phyloP scores from a whole-genome alignment of 2,329 filamentous ascomycete species.

The Tolypocladium ophioglossoides region DNA sequence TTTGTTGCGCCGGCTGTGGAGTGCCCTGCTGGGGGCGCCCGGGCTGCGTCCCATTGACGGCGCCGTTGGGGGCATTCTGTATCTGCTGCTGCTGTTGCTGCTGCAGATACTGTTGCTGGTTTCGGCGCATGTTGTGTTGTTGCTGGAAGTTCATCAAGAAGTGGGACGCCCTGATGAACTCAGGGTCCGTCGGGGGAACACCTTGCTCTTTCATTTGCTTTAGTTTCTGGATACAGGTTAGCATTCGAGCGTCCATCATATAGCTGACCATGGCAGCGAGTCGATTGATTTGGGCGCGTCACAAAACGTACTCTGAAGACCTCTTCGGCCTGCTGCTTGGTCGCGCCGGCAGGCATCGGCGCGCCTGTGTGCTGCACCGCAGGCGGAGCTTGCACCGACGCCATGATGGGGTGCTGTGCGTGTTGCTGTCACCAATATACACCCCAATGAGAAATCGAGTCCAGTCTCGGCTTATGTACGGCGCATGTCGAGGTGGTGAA shows the following conservation, averaged over 20 bases:
- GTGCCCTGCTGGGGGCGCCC: slow-evolving; percentile 27
- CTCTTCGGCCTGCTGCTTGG: slow-evolving; percentile 68
- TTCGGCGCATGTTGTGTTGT: slow-evolving; percentile 45
- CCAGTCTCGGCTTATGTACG: slow-evolving; percentile 16
- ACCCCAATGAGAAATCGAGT: slow-evolving; percentile 12
- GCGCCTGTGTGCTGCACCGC: slow-evolving; percentile 56
- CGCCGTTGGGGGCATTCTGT: slow-evolving; percentile 46
- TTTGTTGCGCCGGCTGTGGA: slow-evolving; percentile 19
- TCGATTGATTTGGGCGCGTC: not conserved
- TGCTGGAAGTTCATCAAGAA: slow-evolving; percentile 64
- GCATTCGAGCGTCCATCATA: not conserved
- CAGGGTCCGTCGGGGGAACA: slow-evolving; percentile 71
- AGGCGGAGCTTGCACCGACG: slow-evolving; percentile 66
- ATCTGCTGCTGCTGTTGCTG: slow-evolving; percentile 32
- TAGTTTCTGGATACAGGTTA: slow-evolving; percentile 53
- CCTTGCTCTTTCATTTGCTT: slow-evolving; percentile 81
- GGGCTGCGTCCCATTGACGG: slow-evolving; percentile 37
- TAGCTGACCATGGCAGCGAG: not conserved
- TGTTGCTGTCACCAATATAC: slow-evolving; percentile 11
- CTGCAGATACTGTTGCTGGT: slow-evolving; percentile 31
- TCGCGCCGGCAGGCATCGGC: slow-evolving; percentile 56
- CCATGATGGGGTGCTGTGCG: slow-evolving; percentile 45
- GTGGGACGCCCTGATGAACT: slow-evolving; percentile 72
- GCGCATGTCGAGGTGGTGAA: slow-evolving; percentile 27
- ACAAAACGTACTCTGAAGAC: slow-evolving; percentile 48